These are phyloP conservation scores for Cladosporium cucumerinum DNA, from an alignment of 2,329 filamentous ascomycete species.

Conservation along the genomic window DNA sequence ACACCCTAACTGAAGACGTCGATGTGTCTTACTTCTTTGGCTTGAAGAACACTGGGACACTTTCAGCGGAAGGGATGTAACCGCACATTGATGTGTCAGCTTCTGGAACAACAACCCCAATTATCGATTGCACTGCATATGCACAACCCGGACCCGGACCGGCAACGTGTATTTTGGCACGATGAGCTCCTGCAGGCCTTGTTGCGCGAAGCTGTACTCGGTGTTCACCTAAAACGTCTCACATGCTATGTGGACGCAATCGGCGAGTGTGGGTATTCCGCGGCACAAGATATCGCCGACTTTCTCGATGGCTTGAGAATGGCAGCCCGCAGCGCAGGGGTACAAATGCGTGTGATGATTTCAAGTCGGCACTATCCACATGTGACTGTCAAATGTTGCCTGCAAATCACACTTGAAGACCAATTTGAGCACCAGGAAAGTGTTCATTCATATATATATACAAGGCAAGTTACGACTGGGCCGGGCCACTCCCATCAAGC, in stretches of 20 bases:
- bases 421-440: conserved; percentile 35
- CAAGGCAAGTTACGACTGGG: conserved; percentile 38
- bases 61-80: conserved; percentile 51
- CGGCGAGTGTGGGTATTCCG: conserved; percentile 43
- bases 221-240: conserved; percentile 27
- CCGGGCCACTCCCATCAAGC: conserved; percentile 24
- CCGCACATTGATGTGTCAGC: conserved; percentile 48
- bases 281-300: conserved; percentile 38
- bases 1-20: conserved; percentile 20
- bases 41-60: conserved; percentile 44
- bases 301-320: conserved; percentile 35
- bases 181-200: no score
- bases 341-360: conserved; percentile 25
- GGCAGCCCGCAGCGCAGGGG: conserved; percentile 40
- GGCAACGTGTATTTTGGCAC: no score
- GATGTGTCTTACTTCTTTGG: conserved; percentile 50
- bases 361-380: conserved; percentile 46
- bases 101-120: background rate
- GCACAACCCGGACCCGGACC: background rate
- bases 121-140: no score
- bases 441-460: conserved; percentile 39
- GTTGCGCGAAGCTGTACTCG: background rate
- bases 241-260: conserved; percentile 45
- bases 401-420: conserved; percentile 35
- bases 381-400: conserved; percentile 34